A percentile compares a stretch with the other conserved stretches of the same genome.
Conservation (phyloP, 805 yeast genomes). For the Sungouiella thailandica region DNA sequence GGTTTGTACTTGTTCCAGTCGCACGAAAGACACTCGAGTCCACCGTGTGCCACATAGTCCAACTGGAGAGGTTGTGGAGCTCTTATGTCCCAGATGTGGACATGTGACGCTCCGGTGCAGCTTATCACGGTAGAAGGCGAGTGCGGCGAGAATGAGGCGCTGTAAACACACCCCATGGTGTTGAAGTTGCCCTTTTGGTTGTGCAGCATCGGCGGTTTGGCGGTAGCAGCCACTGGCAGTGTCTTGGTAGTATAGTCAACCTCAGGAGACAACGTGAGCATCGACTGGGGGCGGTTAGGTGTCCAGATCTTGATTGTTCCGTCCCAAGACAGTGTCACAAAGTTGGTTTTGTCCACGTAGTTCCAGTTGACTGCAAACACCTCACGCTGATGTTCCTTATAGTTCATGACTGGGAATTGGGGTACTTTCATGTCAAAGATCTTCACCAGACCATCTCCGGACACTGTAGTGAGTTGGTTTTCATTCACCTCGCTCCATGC, state of each 20-base stretch:
- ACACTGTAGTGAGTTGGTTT: conserved; percentile 74
- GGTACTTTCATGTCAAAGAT: conserved; percentile 69
- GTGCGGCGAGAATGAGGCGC: conserved; percentile 81
- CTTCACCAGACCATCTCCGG: conserved; percentile 87
- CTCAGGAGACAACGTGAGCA: conserved; percentile 47
- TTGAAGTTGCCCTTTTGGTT: conserved; percentile 29
- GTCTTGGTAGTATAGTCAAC: conserved; percentile 24
- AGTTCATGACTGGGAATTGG: conserved; percentile 68
- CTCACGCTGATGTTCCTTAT: conserved; percentile 73
- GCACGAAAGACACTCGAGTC: conserved; percentile 71
- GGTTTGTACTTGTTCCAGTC: conserved; percentile 92
- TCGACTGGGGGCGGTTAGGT: conserved; percentile 51
- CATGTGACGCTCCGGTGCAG: conserved; percentile 68
- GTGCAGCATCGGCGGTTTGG: conserved; percentile 32
- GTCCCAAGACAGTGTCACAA: conserved; percentile 88
- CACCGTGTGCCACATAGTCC: conserved; percentile 69
- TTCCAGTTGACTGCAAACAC: conserved; percentile 75
- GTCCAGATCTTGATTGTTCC: conserved; percentile 80
- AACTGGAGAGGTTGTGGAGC: conserved; percentile 54
- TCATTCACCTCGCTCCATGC: conserved; percentile 92
- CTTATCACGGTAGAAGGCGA: conserved; percentile 64
- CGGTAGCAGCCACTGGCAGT: conserved; percentile 21
- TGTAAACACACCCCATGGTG: conserved; percentile 64
- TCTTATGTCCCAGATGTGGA: conserved; percentile 81
- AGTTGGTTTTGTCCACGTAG: conserved; percentile 57